phyloP scores from a whole-genome alignment of 208 protist species.

The Wallacemonas rigidus region DNA sequence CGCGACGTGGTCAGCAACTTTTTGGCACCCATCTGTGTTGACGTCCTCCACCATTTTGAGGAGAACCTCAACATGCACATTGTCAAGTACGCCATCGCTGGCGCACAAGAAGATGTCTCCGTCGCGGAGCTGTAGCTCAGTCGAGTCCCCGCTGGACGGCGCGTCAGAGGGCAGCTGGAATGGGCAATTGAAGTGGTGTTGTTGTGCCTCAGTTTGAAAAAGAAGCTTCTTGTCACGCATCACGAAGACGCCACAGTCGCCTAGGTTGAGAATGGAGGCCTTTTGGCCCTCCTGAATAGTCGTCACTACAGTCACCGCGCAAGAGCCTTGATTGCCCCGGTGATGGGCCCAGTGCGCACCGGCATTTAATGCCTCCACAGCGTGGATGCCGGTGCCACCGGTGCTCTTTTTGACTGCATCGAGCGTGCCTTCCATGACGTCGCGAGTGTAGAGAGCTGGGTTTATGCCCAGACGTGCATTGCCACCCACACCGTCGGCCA shows the following conservation, averaged over 20 bases:
- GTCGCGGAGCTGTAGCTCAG: slow-evolving; percentile 55
- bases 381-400: slow-evolving; percentile 28
- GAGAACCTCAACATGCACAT: slow-evolving; percentile 70
- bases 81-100: slow-evolving; percentile 86
- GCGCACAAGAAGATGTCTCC: slow-evolving; percentile 79
- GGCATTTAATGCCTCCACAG: slow-evolving; percentile 61
- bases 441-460: slow-evolving; percentile 76
- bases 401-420: slow-evolving; percentile 41
- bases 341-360: slow-evolving; percentile 52
- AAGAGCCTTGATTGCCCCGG: slow-evolving; percentile 55
- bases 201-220: slow-evolving; percentile 66
- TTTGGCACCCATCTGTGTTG: slow-evolving; percentile 41
- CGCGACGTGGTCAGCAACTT: slow-evolving; percentile 63
- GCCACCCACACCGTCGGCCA: slow-evolving; percentile 87
- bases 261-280: slow-evolving; percentile 84
- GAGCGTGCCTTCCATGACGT: slow-evolving; percentile 71
- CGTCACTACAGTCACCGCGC: slow-evolving; percentile 71
- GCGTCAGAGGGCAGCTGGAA: slow-evolving; percentile 82
- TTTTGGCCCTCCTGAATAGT: slow-evolving; percentile 45
- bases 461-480: slow-evolving; percentile 73
- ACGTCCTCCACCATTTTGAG: slow-evolving; percentile 52
- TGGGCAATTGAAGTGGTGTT: slow-evolving; percentile 90
- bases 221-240: slow-evolving; percentile 65
- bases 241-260: slow-evolving; percentile 81
- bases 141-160: slow-evolving; percentile 61